Base-by-base conservation (phyloP, 179 eudicot genomes). In the Beta macrorhiza region DNA sequence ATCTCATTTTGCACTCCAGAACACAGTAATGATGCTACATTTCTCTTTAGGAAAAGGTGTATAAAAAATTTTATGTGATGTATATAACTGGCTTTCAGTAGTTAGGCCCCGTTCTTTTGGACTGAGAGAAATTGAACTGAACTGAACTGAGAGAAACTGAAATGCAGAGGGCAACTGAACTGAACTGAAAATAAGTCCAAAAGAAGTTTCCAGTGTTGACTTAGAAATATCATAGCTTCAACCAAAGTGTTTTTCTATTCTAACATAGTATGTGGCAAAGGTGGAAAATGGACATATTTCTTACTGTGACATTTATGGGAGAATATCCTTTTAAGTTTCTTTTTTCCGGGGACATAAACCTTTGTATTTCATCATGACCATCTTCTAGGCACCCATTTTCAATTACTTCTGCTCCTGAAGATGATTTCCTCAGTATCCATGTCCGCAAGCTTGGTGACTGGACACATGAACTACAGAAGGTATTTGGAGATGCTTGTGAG, bases 351-450 rank as follows among this genome's bases (percentile, higher is more conserved):
- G 45, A 25, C 9, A 3, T 61, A 19, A 67, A 16, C 22, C 57
- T 32, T 19, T 70, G 13, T 78, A 15, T 55, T 45, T 72, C 25
- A 29, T 9, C 25, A 57, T 78, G 78, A 53, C 12, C 73, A 15
- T 79, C 59, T 84, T 77, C 49, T 89, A 96, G 99, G 99, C 99
- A 96, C 88, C 99, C 99, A 10, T 96, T 96, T 88, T 96, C 98
- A 53, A 94, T 96, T 67, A 96, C 99, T 64, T 96, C 99, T 62
- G 94, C 99, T 79, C 99, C 99, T 32, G 98, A 85, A 6, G 98
- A 96, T 67, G 93, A 96, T 84, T 96, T 80, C 77, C 91, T 96
- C 58, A 92, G 97, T 82, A 88, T 96, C 89, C 99, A 96, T 85
- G 82, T 96, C 78, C 89, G 98, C 73, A 90, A 92, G 86, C 84